Conservation (phyloP, 352 stramenopile species). For the Aphanomyces invadans region DNA sequence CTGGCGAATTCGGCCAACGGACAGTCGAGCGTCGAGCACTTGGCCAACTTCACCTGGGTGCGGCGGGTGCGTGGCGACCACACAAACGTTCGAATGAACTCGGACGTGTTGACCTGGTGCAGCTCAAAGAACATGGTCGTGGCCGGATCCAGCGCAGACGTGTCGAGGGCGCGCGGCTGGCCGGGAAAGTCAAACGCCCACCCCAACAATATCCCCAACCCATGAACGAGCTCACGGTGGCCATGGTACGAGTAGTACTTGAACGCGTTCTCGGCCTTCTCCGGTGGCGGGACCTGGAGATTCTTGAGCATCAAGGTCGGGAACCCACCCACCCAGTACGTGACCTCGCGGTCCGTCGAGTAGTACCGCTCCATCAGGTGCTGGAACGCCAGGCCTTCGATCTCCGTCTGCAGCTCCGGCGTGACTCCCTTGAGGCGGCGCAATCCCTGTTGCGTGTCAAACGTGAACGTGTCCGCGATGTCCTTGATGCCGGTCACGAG, state of each 20-base stretch:
- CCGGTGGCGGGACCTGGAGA: slow-evolving; percentile 46
- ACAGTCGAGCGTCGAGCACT: slow-evolving; percentile 67
- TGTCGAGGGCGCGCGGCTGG: slow-evolving; percentile 53
- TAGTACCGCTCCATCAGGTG: slow-evolving; percentile 85
- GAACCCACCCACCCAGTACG: slow-evolving; percentile 80
- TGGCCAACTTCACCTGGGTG: slow-evolving; percentile 61
- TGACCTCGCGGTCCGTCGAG: slow-evolving; percentile 63
- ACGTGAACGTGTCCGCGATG: slow-evolving; percentile 76
- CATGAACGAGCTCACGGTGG: slow-evolving; percentile 70
- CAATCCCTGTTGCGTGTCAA: slow-evolving; percentile 63
- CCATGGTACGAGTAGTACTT: slow-evolving; percentile 80
- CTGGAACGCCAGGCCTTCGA: slow-evolving; percentile 66
- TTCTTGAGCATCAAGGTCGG: slow-evolving; percentile 54
- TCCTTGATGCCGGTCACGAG: slow-evolving; percentile 72
- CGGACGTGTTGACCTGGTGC: slow-evolving; percentile 40
- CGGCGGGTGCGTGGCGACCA: slow-evolving; percentile 62
- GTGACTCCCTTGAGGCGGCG: slow-evolving; percentile 45
- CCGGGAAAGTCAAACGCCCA: slow-evolving; percentile 70
- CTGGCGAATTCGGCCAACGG: slow-evolving; percentile 62
- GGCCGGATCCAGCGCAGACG: slow-evolving; percentile 52
- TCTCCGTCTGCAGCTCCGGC: slow-evolving; percentile 37
- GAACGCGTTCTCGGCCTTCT: slow-evolving; percentile 33
- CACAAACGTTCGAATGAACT: slow-evolving; percentile 67
- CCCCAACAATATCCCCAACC: slow-evolving; percentile 67
- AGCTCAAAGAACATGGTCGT: slow-evolving; percentile 82